A percentile compares a stretch with the other conserved stretches of the same genome.
Conservation (phyloP, 2,329 filamentous ascomycete species). For the Westerdykella sp. region DNA sequence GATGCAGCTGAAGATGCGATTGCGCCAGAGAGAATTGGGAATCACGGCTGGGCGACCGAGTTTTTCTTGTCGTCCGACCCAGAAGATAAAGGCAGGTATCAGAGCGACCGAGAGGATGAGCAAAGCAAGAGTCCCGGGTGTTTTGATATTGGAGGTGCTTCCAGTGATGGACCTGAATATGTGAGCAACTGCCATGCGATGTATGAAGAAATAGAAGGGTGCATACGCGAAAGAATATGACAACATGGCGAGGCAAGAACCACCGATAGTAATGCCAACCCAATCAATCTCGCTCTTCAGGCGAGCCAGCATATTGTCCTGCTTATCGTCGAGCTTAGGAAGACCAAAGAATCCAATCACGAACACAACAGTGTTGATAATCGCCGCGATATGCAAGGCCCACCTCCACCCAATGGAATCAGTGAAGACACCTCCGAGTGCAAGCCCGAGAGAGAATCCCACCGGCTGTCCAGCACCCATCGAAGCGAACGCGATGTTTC, state of each 20-base stretch:
- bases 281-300: conserved; percentile 48
- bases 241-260: conserved; percentile 44
- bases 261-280: conserved; percentile 46
- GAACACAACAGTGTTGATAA: conserved; percentile 39
- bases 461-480: conserved; percentile 48
- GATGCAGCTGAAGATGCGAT: conserved; percentile 49
- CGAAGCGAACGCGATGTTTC: conserved; percentile 49
- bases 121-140: conserved; percentile 42
- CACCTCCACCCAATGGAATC: conserved; percentile 48
- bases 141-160: conserved; percentile 38
- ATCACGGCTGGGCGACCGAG: conserved; percentile 50
- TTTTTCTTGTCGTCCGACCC: conserved; percentile 48
- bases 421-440: conserved; percentile 47
- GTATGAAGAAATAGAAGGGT: not conserved
- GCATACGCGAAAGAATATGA: conserved; percentile 49
- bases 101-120: conserved; percentile 41
- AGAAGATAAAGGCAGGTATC: conserved; percentile 48
- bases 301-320: conserved; percentile 18
- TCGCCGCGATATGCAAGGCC: conserved; percentile 47
- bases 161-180: conserved; percentile 33
- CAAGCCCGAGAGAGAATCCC: conserved; percentile 48
- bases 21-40: conserved; percentile 58
- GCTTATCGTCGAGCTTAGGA: conserved; percentile 26
- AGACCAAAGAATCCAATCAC: conserved; percentile 35
- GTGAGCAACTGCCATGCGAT: not conserved